phyloP scores from a whole-genome alignment of 1,284 basidiomycete species.

The Malassezia globosa region DNA sequence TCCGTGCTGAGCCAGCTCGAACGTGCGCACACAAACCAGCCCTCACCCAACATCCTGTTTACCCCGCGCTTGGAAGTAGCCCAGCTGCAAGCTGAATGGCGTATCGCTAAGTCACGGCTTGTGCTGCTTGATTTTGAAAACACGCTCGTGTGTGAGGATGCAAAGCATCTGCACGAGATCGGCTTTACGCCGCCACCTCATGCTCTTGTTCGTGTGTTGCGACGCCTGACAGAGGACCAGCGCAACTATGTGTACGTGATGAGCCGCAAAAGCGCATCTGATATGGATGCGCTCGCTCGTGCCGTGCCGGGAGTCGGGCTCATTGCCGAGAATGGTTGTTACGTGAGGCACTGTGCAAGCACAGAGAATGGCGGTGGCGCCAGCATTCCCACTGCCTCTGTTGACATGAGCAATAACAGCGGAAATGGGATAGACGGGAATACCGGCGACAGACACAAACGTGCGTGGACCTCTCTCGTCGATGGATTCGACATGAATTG shows the following conservation, averaged over 20 bases:
- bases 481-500: slow-evolving; percentile 65
- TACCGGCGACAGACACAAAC: no score
- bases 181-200: slow-evolving; percentile 54
- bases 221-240: slow-evolving; percentile 56
- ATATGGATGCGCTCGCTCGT: slow-evolving; percentile 52
- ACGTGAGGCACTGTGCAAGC: slow-evolving; percentile 55
- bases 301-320: slow-evolving; percentile 62
- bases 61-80: slow-evolving; percentile 42
- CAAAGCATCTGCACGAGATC: slow-evolving; percentile 38
- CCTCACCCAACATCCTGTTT: slow-evolving; percentile 33
- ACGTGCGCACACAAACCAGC: slow-evolving; percentile 40
- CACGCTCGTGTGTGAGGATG: slow-evolving; percentile 55
- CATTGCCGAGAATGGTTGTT: slow-evolving; percentile 77
- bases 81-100: slow-evolving; percentile 48
- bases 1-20: slow-evolving; percentile 56
- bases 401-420: no score
- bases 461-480: slow-evolving; percentile 65
- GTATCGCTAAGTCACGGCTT: slow-evolving; percentile 53
- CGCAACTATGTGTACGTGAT: slow-evolving; percentile 70
- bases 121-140: slow-evolving; percentile 70
- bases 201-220: slow-evolving; percentile 55
- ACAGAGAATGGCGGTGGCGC: slow-evolving; percentile 22
- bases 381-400: no score
- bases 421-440: no score
- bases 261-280: slow-evolving; percentile 61